Conservation (phyloP, 1,284 basidiomycete species). For the Melampsora larici-populina region DNA sequence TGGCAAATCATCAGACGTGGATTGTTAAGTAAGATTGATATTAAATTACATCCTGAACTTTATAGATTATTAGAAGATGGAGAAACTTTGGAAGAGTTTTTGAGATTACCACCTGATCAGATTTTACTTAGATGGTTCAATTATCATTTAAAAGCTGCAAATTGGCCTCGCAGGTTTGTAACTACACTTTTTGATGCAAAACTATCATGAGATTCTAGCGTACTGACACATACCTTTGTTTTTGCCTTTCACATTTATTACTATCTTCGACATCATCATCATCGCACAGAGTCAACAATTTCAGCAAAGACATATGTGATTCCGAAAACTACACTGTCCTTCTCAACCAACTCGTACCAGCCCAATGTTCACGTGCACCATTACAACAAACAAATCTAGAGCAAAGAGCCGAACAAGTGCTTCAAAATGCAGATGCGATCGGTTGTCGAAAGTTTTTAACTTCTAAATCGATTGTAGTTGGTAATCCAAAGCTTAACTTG, state of each 20-base stretch:
- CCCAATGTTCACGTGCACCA: conserved; percentile 52
- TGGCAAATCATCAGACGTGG: conserved; percentile 55
- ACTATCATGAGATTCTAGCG: neutral
- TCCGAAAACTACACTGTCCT: conserved; percentile 39
- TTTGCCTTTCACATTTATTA: neutral
- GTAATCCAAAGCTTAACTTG: conserved; percentile 54
- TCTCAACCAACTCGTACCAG: conserved; percentile 45
- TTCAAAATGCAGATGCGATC: conserved; percentile 53
- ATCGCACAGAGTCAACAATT: conserved; percentile 50
- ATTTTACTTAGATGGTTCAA: conserved; percentile 54
- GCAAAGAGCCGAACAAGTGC: conserved; percentile 53
- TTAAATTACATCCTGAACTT: conserved; percentile 54
- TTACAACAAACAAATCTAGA: conserved; percentile 52
- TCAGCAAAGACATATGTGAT: conserved; percentile 42
- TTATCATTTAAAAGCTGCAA: conserved; percentile 54
- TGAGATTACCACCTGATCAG: conserved; percentile 54
- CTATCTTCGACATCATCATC: conserved; percentile 46
- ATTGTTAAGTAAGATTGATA: conserved; percentile 53
- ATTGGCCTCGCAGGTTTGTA: conserved; percentile 48
- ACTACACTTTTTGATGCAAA: neutral
- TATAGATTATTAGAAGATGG: conserved; percentile 54
- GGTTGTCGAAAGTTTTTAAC: conserved; percentile 55
- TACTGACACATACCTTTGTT: neutral
- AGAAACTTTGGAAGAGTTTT: conserved; percentile 53
- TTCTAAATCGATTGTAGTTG: conserved; percentile 53